These are phyloP conservation scores for Neurospora sp. DNA, from an alignment of 2,329 filamentous ascomycete species.

Conservation along the genomic window DNA sequence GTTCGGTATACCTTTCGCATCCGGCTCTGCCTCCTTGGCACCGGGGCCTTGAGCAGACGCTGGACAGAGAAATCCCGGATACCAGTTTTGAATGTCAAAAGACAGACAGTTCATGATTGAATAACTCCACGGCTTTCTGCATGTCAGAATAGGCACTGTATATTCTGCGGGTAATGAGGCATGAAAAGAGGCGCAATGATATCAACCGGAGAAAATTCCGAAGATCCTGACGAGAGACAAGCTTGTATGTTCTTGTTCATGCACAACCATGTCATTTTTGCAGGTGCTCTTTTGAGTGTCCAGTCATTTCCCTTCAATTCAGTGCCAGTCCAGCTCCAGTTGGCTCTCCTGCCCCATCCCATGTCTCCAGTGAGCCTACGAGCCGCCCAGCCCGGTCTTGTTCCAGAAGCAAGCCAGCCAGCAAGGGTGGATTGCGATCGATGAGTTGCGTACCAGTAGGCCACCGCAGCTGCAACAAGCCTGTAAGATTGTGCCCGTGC, in stretches of 20 bases:
- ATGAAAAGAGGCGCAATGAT: neutral
- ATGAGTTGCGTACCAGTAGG: neutral
- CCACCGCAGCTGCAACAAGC: neutral
- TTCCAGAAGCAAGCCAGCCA: neutral
- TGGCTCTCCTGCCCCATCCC: neutral
- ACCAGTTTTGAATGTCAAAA: neutral
- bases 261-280: neutral
- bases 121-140: neutral
- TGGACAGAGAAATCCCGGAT: neutral
- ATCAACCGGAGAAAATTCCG: neutral
- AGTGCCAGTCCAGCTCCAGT: neutral
- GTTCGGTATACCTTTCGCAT: neutral
- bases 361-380: neutral
- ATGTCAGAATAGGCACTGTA: neutral
- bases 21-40: neutral
- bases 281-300: neutral
- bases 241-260: neutral
- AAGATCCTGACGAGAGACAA: neutral
- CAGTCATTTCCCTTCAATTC: neutral
- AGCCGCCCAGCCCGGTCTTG: neutral
- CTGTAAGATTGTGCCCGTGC: neutral
- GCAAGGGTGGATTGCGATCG: neutral
- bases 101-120: neutral
- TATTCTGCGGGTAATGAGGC: neutral
- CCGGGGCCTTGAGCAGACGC: neutral